phyloP scores from a whole-genome alignment of 495 filamentous ascomycete genomes.

The Tuber melanosporum region DNA sequence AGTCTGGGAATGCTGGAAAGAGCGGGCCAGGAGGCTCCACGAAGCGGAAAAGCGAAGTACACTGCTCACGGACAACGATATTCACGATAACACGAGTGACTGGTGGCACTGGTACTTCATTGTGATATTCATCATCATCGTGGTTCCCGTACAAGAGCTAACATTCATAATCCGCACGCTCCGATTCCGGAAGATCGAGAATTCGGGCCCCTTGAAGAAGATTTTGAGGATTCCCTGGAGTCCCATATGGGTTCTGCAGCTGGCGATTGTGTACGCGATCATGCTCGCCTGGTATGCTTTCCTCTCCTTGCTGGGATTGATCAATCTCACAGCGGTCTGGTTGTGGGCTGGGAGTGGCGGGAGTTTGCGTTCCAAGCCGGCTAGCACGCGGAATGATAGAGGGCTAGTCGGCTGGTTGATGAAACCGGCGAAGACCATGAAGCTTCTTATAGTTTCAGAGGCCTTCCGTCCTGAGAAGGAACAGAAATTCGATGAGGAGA shows the following conservation, averaged over 20 bases:
- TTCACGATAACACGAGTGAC: neutral
- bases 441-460: neutral
- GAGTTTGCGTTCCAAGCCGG: neutral
- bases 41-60: too few species aligned
- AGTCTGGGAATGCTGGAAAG: too few species aligned
- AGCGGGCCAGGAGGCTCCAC: too few species aligned
- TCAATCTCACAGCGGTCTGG: neutral
- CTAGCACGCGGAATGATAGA: neutral
- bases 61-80: neutral
- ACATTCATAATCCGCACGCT: neutral
- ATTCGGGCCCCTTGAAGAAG: neutral
- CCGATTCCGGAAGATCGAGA: neutral
- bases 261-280: neutral
- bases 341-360: neutral
- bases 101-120: slow-evolving; percentile 5
- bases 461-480: too few species aligned
- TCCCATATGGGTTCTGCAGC: neutral
- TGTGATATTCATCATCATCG: neutral
- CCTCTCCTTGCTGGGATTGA: neutral
- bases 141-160: slow-evolving; percentile 3
- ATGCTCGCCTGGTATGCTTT: neutral
- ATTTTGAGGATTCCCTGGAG: neutral
- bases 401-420: too few species aligned
- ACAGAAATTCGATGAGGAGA: too few species aligned
- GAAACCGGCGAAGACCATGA: neutral